Conservation (phyloP, 2,329 filamentous ascomycete species). For the Arthrobotrys conoides region DNA sequence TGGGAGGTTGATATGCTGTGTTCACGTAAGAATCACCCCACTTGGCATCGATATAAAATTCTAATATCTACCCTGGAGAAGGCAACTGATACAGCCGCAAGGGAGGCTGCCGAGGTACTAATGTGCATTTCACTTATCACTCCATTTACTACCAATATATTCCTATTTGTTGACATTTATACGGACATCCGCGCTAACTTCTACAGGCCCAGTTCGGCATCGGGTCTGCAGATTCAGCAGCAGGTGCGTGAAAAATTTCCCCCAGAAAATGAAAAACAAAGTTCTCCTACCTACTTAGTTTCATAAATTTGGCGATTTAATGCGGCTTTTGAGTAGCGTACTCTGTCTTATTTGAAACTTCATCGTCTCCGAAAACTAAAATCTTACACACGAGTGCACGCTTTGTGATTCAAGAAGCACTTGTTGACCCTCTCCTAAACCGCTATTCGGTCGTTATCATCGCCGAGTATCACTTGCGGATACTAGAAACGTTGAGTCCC, state of each 20-base stretch:
- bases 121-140: too few relatives aligned
- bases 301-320: neutral
- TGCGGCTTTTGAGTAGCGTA: conserved; percentile 66
- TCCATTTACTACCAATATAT: neutral
- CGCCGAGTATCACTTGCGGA: conserved; percentile 95
- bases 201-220: neutral
- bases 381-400: conserved; percentile 98
- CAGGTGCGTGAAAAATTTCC: neutral
- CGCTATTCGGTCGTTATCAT: conserved; percentile 97
- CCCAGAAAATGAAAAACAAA: neutral
- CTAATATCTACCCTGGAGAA: conserved; percentile 6
- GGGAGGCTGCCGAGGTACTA: conserved; percentile 38
- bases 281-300: neutral
- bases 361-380: conserved; percentile 84
- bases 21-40: conserved; percentile 46
- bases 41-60: neutral
- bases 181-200: neutral
- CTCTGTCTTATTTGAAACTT: conserved; percentile 79
- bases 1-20: conserved; percentile 47
- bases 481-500: conserved; percentile 69
- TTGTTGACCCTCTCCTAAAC: conserved; percentile 91
- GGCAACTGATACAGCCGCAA: conserved; percentile 35
- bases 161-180: neutral
- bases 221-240: neutral
- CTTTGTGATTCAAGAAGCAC: conserved; percentile 87